Evolutionary conservation across 2,329 filamentous ascomycete species (phyloP).

Genomic region (Colletotrichum costaricense): DNA sequence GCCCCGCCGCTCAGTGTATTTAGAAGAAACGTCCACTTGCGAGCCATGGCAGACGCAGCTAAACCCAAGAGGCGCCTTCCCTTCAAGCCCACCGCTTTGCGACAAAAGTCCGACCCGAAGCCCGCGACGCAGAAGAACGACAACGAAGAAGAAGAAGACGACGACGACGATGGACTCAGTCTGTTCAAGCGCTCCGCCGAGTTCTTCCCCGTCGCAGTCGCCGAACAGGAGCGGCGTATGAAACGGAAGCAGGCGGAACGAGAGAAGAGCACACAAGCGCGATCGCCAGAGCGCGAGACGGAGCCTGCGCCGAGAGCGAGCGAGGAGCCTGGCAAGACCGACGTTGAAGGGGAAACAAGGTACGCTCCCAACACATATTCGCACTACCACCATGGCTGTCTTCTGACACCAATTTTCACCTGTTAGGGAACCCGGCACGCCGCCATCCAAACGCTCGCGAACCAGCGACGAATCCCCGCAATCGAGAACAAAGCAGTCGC

Average conservation of each 20-base stretch:
- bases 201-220: constrained; percentile 58
- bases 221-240: constrained; percentile 48
- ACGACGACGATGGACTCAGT: constrained; percentile 53
- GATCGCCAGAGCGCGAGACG: neutral
- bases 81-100: constrained; percentile 61
- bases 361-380: neutral
- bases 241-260: constrained; percentile 34
- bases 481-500: constrained; percentile 25
- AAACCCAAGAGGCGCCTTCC: constrained; percentile 54
- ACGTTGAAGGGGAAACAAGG: constrained; percentile 12
- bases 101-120: constrained; percentile 44
- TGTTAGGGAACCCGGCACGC: constrained; percentile 45
- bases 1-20: neutral
- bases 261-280: constrained; percentile 27
- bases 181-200: constrained; percentile 63
- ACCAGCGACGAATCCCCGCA: constrained; percentile 32
- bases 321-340: constrained; percentile 36
- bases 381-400: neutral
- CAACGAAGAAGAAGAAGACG: constrained; percentile 37
- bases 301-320: constrained; percentile 3
- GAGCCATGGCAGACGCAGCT: constrained; percentile 29
- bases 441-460: constrained; percentile 52
- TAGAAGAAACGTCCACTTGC: neutral
- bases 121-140: constrained; percentile 29
- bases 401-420: constrained; percentile 30